Evolutionary conservation across 148 eudicot species (phyloP).

Genomic region (Arbutus unedo): DNA sequence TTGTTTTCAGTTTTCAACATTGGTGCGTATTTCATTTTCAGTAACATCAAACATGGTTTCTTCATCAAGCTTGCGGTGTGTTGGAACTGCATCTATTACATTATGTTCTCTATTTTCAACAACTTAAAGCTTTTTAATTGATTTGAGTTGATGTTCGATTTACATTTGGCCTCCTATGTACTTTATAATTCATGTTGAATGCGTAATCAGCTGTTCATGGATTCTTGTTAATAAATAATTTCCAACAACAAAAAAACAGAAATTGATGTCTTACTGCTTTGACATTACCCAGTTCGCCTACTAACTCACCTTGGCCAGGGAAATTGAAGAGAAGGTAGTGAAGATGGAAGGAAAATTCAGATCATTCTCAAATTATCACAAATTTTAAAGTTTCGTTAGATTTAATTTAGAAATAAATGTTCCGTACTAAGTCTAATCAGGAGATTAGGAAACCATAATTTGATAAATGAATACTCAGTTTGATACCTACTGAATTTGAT

Average conservation of each 20-base stretch:
- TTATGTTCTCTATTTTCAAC: too few relatives aligned
- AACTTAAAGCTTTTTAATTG: neutral
- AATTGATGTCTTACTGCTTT: neutral
- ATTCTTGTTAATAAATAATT: neutral
- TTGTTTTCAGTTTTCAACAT: neutral
- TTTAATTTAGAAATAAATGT: neutral
- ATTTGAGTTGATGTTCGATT: neutral
- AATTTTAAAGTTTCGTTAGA: neutral
- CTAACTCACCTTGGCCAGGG: neutral
- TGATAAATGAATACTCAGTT: too few relatives aligned
- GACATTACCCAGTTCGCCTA: neutral
- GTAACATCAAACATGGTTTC: neutral
- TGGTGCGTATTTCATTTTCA: neutral
- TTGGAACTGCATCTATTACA: neutral
- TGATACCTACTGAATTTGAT: too few relatives aligned
- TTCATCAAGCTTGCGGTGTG: neutral
- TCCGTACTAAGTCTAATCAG: too few relatives aligned
- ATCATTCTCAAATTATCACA: neutral
- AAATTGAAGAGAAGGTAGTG: neutral
- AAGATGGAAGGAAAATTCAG: neutral
- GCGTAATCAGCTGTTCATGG: neutral
- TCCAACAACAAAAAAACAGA: neutral
- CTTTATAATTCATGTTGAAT: neutral
- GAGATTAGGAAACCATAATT: too few relatives aligned
- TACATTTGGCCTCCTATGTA: neutral